Base-by-base conservation (phyloP, 371 early-diverging fungal species). In the Mortierella sp. region DNA sequence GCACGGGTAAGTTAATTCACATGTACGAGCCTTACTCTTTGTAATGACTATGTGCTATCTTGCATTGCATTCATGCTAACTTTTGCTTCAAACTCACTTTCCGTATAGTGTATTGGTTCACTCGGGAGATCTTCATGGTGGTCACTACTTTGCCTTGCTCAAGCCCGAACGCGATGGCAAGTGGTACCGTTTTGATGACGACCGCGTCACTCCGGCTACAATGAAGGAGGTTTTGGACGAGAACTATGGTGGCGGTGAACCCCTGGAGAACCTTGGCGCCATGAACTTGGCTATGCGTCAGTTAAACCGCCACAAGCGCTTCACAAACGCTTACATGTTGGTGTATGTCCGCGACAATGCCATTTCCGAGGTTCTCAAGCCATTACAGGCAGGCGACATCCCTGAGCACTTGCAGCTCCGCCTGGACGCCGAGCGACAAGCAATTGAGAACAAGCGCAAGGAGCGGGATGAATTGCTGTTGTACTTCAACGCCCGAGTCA, bases 161-260 rank as follows among this genome's bases (percentile, higher is more conserved):
- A 93, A 94, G 75, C 97, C 99, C 18, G 92, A 92, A 75, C 89
- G 91, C 49, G 92, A 95, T 65, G 94, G 95, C 72, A 93, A 92
- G 81, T 97, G 98, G 98, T 96, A 93, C 88, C 97, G 97, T 60
- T 99, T 99, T 88, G 99, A 99, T 88, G 99, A 99, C 88, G 98
- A 98, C 81, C 93, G 96, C 43, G 99, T 99, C 4, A 94, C 94
- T 6, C 97, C 97, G 51, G 97, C 94, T 1, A 90, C 95, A 0
- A 87, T 93, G 60, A 93, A 93, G 74, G 99, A 99, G 78, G 99
- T 98, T 14, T 92, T 98, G 83, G 98, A 99, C 74, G 98, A 98
- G 54, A 98, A 98, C 88, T 99, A 93, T 90, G 99, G 99, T 48
- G 97, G 97, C 27, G 87, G 82, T 8, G 87, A 86, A 29, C 80